These are phyloP conservation scores for Camelina laxa DNA, from an alignment of 345 rosid species.

Conservation along the genomic window DNA sequence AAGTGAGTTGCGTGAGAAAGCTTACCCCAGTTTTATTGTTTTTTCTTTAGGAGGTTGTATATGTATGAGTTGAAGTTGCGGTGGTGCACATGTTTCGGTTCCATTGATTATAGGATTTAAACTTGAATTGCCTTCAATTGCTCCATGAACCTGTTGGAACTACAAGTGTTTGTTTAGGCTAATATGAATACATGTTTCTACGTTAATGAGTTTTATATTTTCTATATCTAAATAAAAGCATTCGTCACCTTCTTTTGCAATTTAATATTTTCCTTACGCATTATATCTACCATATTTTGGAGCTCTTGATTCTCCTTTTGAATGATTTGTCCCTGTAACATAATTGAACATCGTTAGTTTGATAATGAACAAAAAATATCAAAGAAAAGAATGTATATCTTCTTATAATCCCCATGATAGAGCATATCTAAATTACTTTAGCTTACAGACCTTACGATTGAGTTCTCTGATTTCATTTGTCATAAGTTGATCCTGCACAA, in stretches of 20 bases:
- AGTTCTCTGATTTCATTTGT: constrained; percentile 70
- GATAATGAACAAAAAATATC: neutral
- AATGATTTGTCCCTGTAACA: constrained; percentile 60
- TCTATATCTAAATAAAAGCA: neutral
- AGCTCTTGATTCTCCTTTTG: constrained; percentile 69
- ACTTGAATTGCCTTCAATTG: constrained; percentile 30
- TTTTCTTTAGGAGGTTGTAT: constrained; percentile 34
- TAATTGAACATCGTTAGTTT: constrained; percentile 10
- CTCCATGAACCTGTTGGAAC: constrained; percentile 30
- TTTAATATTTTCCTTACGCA: constrained; percentile 59
- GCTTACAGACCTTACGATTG: constrained; percentile 57
- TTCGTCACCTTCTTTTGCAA: constrained; percentile 47
- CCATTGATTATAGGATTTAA: constrained; percentile 20
- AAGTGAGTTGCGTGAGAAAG: neutral
- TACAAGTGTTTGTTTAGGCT: constrained; percentile 2
- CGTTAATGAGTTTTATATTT: neutral
- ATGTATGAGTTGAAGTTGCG: constrained; percentile 30
- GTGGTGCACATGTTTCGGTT: constrained; percentile 5
- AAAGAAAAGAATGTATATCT: neutral
- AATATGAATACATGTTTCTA: neutral
- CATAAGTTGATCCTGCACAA: constrained; percentile 63
- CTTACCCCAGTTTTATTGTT: constrained; percentile 40
- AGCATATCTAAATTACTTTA: neutral
- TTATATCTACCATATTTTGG: constrained; percentile 53
- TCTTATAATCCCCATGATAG: too few relatives aligned